These are phyloP conservation scores for Ogataea henricii DNA, from an alignment of 805 yeast species.

Conservation along the genomic window DNA sequence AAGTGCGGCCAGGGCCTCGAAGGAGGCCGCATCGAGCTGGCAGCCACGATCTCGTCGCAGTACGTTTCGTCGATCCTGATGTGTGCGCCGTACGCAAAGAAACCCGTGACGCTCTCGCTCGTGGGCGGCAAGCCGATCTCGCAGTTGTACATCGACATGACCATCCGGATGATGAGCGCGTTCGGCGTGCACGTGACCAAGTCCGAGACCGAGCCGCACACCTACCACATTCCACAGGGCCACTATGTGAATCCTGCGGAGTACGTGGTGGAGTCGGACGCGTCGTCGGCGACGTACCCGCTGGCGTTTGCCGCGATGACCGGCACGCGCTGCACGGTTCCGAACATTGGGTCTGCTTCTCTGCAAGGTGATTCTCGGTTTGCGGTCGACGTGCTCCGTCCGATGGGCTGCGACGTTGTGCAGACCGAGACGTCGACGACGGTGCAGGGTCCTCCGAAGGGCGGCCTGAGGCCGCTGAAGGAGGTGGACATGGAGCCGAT, in stretches of 20 bases:
- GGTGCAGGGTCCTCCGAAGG: slow-evolving; percentile 83
- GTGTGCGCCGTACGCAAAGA: slow-evolving; percentile 95
- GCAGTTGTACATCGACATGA: slow-evolving; percentile 95
- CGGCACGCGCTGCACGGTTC: slow-evolving; percentile 88
- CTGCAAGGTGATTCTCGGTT: slow-evolving; percentile 97
- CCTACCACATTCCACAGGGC: slow-evolving; percentile 89
- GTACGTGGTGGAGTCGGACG: slow-evolving; percentile 93
- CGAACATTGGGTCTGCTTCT: slow-evolving; percentile 89
- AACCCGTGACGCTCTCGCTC: slow-evolving; percentile 82
- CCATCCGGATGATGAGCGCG: slow-evolving; percentile 89
- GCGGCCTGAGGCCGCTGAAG: slow-evolving; percentile 66
- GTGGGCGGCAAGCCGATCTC: slow-evolving; percentile 98
- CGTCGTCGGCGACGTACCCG: slow-evolving; percentile 97
- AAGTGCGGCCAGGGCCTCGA: slow-evolving; percentile 67
- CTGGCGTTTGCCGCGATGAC: slow-evolving; percentile 96
- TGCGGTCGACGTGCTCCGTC: slow-evolving; percentile 87
- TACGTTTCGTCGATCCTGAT: slow-evolving; percentile 93
- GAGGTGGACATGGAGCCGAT: slow-evolving; percentile 97
- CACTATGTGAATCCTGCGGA: slow-evolving; percentile 76
- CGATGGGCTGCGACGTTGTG: slow-evolving; percentile 91
- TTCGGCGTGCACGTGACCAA: slow-evolving; percentile 80
- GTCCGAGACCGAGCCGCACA: slow-evolving; percentile 71
- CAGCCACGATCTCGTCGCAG: slow-evolving; percentile 96
- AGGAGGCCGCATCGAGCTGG: slow-evolving; percentile 92
- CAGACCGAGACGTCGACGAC: slow-evolving; percentile 89